phyloP scores from a whole-genome alignment of 352 stramenopile species.

The Globisporangium acanthophoron region DNA sequence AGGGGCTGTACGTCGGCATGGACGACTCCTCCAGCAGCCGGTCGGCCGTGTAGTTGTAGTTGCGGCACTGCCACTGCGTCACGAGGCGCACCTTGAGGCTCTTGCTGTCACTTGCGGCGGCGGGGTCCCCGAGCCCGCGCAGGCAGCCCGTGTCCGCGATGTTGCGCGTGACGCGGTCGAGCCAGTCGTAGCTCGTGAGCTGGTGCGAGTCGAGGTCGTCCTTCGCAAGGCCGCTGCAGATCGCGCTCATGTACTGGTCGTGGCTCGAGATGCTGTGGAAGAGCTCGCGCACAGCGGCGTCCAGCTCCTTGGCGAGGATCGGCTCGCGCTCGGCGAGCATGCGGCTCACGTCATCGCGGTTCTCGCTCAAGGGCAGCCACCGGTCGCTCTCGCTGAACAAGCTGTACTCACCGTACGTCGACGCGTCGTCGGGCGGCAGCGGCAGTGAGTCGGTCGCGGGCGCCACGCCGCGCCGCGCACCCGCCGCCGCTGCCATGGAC shows the following conservation, averaged over 20 bases:
- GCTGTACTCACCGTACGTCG: constrained; percentile 11
- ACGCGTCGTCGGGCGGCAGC: constrained; percentile 4
- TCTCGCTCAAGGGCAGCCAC: constrained; percentile 24
- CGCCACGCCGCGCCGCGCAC: not conserved
- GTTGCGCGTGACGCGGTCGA: constrained; percentile 40
- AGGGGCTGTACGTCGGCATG: constrained; percentile 53
- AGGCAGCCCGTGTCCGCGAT: constrained; percentile 29
- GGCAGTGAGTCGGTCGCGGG: not conserved
- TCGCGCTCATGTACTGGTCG: constrained; percentile 45
- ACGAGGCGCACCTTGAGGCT: constrained; percentile 29
- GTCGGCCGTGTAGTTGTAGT: constrained; percentile 53
- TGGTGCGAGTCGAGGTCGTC: constrained; percentile 46
- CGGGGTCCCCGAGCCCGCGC: constrained; percentile 26
- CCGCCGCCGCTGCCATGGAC: not conserved
- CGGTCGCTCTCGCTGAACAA: constrained; percentile 16
- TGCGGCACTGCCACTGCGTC: constrained; percentile 53
- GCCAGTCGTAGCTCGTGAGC: constrained; percentile 49
- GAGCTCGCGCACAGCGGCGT: constrained; percentile 26
- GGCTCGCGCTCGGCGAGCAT: constrained; percentile 36
- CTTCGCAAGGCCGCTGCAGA: constrained; percentile 28
- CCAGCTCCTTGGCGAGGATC: constrained; percentile 28
- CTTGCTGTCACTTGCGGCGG: not conserved
- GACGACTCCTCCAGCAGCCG: constrained; percentile 52
- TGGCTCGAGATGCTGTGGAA: constrained; percentile 39
- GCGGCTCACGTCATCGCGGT: constrained; percentile 25